Base-by-base conservation (phyloP, 306 rosid genomes). In the Hippophae tibetana region DNA sequence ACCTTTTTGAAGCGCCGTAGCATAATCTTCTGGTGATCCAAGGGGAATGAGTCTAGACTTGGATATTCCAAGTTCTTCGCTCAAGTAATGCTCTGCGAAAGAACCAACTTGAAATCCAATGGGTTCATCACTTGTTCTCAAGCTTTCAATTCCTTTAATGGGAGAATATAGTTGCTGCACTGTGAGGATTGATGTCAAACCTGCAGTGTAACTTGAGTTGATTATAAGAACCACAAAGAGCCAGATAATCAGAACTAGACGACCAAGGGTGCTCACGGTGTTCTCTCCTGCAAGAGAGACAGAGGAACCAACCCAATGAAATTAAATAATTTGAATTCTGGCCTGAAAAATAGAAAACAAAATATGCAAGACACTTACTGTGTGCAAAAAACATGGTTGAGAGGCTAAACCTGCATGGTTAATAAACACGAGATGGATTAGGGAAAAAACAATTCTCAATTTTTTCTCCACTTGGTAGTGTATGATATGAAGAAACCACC, bases 141-240 rank as follows among this genome's bases (percentile, higher is more conserved):
- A 63, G 61, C 71, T 77, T 60, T 86, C 90, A 62, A 86, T 81
- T 71, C 90, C 90, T 71, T 81, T 84, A 38, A 86, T 62, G 11
- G 86, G 82, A 0, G 90, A 84, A 67, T 72, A 79, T 50, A 86
- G 86, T 47, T 81, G 82, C 42, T 84, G 81, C 65, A 84, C 95
- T 14, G 88, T 72, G 56, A 72, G 64, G 44, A 67, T 72, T 41
- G 77, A 72, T 38, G 77, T 72, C 60, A 72, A 58, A 56, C 72
- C 67, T 23, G 77, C 77, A 61, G 5, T 72, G 61, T 67, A 72
- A 43, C 72, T 72, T 6, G 72, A 67, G 60, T 56, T 72, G n/a
- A 72, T 51, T 58, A 66, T 60, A 6, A 72, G 43, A 8, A 72
- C 77, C 0, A 67, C 69, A 41, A 72, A 72, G 6, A 72, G 69